phyloP scores from a whole-genome alignment of 23 red algal genomes.

The Gracilariopsis chorda region DNA sequence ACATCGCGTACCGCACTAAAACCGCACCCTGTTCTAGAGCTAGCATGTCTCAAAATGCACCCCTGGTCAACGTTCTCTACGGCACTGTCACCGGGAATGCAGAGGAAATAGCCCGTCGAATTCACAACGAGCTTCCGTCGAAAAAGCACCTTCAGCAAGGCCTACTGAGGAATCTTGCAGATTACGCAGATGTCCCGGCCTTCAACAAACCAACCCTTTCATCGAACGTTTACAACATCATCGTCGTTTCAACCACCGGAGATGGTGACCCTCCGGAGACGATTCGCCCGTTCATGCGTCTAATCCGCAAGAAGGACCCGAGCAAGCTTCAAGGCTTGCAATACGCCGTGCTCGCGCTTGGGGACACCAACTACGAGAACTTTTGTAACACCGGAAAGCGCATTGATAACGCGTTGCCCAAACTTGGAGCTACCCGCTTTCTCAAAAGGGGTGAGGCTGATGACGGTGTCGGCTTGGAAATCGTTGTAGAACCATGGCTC shows the following conservation, averaged over 20 bases:
- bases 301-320: conserved; percentile 58
- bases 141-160: conserved; percentile 19
- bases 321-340: conserved; percentile 21
- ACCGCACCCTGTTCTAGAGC: no score
- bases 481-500: conserved; percentile 79
- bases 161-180: conserved; percentile 27
- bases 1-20: no score
- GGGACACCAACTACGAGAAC: conserved; percentile 91
- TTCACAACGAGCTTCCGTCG: conserved; percentile 49
- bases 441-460: conserved; percentile 67
- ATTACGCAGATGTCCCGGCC: conserved; percentile 48
- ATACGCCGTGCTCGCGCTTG: conserved; percentile 76
- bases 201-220: conserved; percentile 1
- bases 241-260: conserved; percentile 91
- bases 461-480: conserved; percentile 73
- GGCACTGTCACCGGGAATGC: conserved; percentile 79
- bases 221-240: conserved; percentile 36
- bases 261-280: conserved; percentile 90
- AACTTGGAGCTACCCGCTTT: conserved; percentile 64
- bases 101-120: conserved; percentile 72
- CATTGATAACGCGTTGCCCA: conserved; percentile 52
- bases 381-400: conserved; percentile 80
- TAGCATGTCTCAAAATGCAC: not conserved
- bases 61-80: conserved; percentile 62
- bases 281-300: conserved; percentile 64